Base-by-base conservation (phyloP, 2,329 filamentous ascomycete species). In the Penicillium sp. region DNA sequence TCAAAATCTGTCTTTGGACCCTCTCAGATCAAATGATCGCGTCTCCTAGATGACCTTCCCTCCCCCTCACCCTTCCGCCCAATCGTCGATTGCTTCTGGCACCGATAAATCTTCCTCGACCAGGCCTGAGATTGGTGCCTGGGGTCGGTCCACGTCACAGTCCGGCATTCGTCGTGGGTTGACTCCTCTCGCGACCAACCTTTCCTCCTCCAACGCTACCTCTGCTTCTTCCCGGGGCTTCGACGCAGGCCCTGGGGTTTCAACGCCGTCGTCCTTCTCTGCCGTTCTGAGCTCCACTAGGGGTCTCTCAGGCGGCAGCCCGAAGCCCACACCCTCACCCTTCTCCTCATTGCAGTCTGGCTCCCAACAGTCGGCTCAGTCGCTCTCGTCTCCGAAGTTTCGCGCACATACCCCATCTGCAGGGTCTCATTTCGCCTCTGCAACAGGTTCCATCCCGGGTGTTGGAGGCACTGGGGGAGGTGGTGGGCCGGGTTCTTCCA, bases 1-100 rank as follows among this genome's bases (percentile, higher is more conserved):
- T 65, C 63, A 69, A 66, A 68, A 63, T 69, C 64, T 70, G 66
- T 70, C 64, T 56, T 62, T 64, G 65, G 63, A 62, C 60, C 65
- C 62, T 61, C 35, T 64, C 68, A 70, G 70, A 73, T 75, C 73
- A 75, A 76, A 76, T 77, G 75, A 75, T 75, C 72, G 73, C 71
- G 71, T 74, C 71, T 76, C 75, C 75, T 77, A 79, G 77, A 81
- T 81, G 79, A 81, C 73, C 76, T 76, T 76, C 74, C 76, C 74
- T 77, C 74, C 76, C 70, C 74, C 76, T 71, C 74, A 73, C 67
- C 72, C 71, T 73, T 76, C 75, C 68, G 69, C 76, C 70, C 76
- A 78, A 71, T 76, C 75, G 63, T 76, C 73, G 72, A 77, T 75
- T 75, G 73, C 73, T 75, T 76, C 75, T 71, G 74, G 73, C 74